Evolutionary conservation across 78 protist genomes (phyloP), one percentile per base, ranked within the genome.

Genomic region (Mantamonas sphyraenae): DNA sequence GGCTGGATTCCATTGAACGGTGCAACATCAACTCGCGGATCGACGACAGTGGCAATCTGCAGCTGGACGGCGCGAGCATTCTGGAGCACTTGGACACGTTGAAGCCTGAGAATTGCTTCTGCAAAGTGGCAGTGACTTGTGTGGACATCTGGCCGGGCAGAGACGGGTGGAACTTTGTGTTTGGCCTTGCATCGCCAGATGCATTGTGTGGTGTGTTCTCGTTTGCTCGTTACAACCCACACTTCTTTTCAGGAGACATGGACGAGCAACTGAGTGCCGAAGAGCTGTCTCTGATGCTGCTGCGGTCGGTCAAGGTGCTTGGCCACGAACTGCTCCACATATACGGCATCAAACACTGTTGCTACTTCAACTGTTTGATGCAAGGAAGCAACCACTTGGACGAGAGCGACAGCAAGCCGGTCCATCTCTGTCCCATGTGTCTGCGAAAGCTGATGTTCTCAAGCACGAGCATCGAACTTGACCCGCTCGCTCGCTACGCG

Each of bases 401-500:
- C 20, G 72, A 67, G 43, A 2, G n/a, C 10, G 72, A 67, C 24
- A 10, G 22, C 24, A 61, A 33, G 10, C 38, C 43, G 20, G 22
- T 47, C 39, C 34, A n/a, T 0, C 60, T 67, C 42, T 67, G 72
- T 50, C 72, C 72, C 20, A 9, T 47, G 20, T n/a, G 26, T 16
- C 58, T 67, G 38, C 26, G 72, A n/a, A 67, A 67, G 43, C 35
- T 67, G n/a, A n/a, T n/a, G n/a, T n/a, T n/a, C n/a, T n/a, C n/a
- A n/a, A n/a, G n/a, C 59, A n/a, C 56, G 4, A 7, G 30, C 34
- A 51, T 2, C 4, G 37, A 24, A 26, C 5, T 58, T 50, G 35
- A 10, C 55, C 56, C 40, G 74, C n/a, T 68, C n/a, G n/a, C n/a
- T n/a, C n/a, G n/a, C n/a, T n/a, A n/a, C n/a, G n/a, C n/a, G n/a